Evolutionary conservation across 1,139 yeast species (phyloP).

Genomic region (Kurtzmaniella quercitrusa): DNA sequence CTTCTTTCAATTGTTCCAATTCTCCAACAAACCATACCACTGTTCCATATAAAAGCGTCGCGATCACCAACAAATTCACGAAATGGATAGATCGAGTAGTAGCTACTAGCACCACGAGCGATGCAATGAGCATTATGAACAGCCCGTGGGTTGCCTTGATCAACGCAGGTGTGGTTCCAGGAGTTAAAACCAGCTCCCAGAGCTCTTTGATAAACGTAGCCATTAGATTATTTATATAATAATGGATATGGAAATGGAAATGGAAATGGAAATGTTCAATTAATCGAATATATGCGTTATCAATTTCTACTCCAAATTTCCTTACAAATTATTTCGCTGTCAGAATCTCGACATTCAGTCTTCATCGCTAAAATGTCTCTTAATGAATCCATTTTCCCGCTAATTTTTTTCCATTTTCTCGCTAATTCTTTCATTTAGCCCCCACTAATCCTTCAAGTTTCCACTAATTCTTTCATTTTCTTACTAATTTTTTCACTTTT

Average conservation of each 20-base stretch:
- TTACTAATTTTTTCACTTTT: too few species aligned
- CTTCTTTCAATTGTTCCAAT: slow-evolving; percentile 47
- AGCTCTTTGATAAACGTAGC: slow-evolving; percentile 55
- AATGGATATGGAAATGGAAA: background rate
- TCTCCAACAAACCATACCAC: slow-evolving; percentile 88
- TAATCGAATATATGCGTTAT: too few species aligned
- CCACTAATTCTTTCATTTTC: too few species aligned
- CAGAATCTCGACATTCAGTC: too few species aligned
- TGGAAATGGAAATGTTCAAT: too few species aligned
- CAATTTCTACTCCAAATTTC: too few species aligned
- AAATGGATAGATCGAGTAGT: slow-evolving; percentile 74
- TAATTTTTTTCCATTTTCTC: too few species aligned
- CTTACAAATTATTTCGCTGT: too few species aligned
- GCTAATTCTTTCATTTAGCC: too few species aligned
- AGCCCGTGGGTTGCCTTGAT: slow-evolving; percentile 55
- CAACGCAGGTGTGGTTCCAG: slow-evolving; percentile 88
- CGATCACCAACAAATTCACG: slow-evolving; percentile 64
- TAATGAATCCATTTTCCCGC: too few species aligned
- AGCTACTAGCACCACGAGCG: slow-evolving; percentile 55
- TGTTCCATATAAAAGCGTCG: slow-evolving; percentile 68
- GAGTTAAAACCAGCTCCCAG: slow-evolving; percentile 91
- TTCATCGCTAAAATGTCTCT: too few species aligned
- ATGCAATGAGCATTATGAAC: slow-evolving; percentile 27
- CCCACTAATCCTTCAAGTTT: too few species aligned
- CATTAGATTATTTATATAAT: background rate